Evolutionary conservation across 2,329 filamentous ascomycete species (phyloP).

Genomic region (Cryphonectria naterciae): DNA sequence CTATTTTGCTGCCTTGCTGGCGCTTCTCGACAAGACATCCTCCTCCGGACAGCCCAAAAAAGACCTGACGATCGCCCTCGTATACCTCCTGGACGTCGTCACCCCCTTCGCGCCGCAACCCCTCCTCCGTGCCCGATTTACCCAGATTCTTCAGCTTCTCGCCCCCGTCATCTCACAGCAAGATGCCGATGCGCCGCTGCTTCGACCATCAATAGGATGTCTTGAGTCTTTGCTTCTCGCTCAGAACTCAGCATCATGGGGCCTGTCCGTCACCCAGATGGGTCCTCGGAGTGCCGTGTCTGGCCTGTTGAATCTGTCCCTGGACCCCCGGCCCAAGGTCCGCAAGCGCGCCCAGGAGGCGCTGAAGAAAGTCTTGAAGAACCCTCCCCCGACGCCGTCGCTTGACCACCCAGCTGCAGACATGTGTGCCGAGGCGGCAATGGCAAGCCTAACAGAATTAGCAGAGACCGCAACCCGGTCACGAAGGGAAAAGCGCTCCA

Average conservation of each 20-base stretch:
- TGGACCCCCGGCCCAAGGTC: conserved; percentile 91
- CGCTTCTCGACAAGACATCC: conserved; percentile 79
- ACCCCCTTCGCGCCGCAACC: conserved; percentile 83
- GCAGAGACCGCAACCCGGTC: conserved; percentile 64
- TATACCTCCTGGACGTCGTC: conserved; percentile 94
- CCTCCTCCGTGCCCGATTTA: conserved; percentile 92
- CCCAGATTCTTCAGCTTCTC: conserved; percentile 85
- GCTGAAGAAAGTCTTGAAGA: conserved; percentile 78
- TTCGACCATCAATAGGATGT: conserved; percentile 88
- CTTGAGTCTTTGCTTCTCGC: conserved; percentile 89
- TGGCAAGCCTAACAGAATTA: conserved; percentile 78
- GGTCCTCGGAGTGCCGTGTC: conserved; percentile 86
- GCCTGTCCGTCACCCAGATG: conserved; percentile 79
- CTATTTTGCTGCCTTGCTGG: conserved; percentile 94
- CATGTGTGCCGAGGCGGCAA: conserved; percentile 90
- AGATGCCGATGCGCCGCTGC: conserved; percentile 83
- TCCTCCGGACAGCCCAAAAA: conserved; percentile 73
- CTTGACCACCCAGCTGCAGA: conserved; percentile 93
- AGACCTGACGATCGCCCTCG: conserved; percentile 81
- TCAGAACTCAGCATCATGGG: conserved; percentile 88
- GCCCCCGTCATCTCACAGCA: conserved; percentile 80
- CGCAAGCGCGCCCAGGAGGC: conserved; percentile 92
- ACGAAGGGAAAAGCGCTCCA: conserved; percentile 70
- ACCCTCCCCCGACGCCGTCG: conserved; percentile 86
- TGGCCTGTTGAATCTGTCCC: conserved; percentile 79